Base-by-base conservation (phyloP, 352 stramenopile species). In the Globisporangium nodosum region DNA sequence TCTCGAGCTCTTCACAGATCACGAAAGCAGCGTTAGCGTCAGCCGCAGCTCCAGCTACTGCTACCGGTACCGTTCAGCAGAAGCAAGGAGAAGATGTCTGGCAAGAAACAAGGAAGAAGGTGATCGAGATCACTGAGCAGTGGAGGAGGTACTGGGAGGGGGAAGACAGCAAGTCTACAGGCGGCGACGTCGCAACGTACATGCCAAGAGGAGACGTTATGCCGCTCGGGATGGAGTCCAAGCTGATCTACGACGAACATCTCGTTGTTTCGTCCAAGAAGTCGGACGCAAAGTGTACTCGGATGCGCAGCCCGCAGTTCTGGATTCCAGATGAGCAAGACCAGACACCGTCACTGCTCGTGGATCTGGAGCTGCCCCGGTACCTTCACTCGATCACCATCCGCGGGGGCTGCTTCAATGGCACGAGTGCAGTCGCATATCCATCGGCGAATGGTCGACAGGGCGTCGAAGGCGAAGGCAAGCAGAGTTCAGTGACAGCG, bases 311-410 rank as follows among this genome's bases (percentile, higher is more conserved):
- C 31, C 8, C 58, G 11, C 71, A 87, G 42, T 85, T 71, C 50
- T 92, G 83, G 85, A 49, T 80, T 9, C 70, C 78, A 20, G 70
- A 89, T 6, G 58, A 73, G 9, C 61, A 78, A 24, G 85, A 93
- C 46, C 43, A 63, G 3, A 49, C 74, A 11, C 78, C 83, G 5
- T 87, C 81, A 2, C 37, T 90, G 2, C 67, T 86, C 9, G 66
- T 94, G 7, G 85, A 94, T 56, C 71, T 94, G 3, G 81, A 89
- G 54, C 68, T 88, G 21, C 79, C 83, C 11, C 71, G 79, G 6
- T 79, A 83, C 53, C 73, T 94, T 15, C 66, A 88, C 24, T 80
- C 83, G 1, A 30, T 94, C 31, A 58, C 43, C 27, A 66, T 92
- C n/a, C 76, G 76, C 39, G 84, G 85, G 47, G 81, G 80, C 12